Evolutionary conservation across 306 rosid species (phyloP).

Genomic region (Hippophae gyantsensis): DNA sequence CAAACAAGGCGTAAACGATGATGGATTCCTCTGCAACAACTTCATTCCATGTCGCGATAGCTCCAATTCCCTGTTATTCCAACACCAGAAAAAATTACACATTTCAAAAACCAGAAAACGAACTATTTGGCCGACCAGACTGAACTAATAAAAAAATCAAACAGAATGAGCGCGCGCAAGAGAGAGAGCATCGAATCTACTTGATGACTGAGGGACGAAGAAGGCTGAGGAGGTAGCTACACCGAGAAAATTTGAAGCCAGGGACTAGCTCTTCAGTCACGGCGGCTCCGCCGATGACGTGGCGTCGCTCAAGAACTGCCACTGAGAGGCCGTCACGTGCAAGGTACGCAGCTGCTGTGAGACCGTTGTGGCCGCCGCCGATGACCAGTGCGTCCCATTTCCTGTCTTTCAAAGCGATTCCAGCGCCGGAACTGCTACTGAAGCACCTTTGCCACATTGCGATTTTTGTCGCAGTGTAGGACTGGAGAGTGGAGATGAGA

Average conservation of each 20-base stretch:
- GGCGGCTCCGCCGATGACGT: slow-evolving; percentile 86
- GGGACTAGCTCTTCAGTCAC: slow-evolving; percentile 77
- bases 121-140: too few species aligned
- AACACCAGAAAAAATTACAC: not conserved
- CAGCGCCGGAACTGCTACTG: slow-evolving; percentile 17
- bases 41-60: slow-evolving; percentile 71
- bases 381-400: slow-evolving; percentile 87
- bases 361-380: slow-evolving; percentile 97
- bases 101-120: too few species aligned
- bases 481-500: too few species aligned
- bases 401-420: slow-evolving; percentile 32
- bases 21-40: slow-evolving; percentile 70
- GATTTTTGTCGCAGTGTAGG: not conserved
- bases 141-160: not conserved
- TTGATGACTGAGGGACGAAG: slow-evolving; percentile 74
- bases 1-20: slow-evolving; percentile 89
- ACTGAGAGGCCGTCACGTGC: slow-evolving; percentile 87
- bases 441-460: slow-evolving; percentile 66
- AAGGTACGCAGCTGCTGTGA: slow-evolving; percentile 84
- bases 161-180: not conserved
- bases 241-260: slow-evolving; percentile 87
- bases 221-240: slow-evolving; percentile 88
- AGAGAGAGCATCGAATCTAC: slow-evolving; percentile 10
- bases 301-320: slow-evolving; percentile 88
- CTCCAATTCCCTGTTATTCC: slow-evolving; percentile 47